phyloP scores from a whole-genome alignment of 306 rosid species.

The Sesbania bispinosa region DNA sequence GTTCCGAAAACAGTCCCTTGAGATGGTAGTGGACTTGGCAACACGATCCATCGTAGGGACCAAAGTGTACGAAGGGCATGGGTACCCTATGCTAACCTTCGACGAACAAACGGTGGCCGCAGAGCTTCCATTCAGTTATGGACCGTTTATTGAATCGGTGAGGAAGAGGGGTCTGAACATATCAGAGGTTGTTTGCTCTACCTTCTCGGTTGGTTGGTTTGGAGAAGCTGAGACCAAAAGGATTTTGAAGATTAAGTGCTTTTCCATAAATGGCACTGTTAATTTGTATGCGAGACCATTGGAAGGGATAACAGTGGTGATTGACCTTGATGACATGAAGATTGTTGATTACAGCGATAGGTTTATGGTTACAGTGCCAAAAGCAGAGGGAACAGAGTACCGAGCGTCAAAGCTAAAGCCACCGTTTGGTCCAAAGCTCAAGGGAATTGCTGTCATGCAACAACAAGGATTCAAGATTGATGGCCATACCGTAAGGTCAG shows the following conservation, averaged over 20 bases:
- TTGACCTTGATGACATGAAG: constrained; percentile 31
- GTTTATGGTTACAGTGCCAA: constrained; percentile 16
- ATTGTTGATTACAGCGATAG: constrained; percentile 18
- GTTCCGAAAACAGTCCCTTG: constrained; percentile 32
- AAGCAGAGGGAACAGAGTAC: constrained; percentile 34
- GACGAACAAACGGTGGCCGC: constrained; percentile 14
- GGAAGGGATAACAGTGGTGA: constrained; percentile 21
- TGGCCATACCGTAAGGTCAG: constrained; percentile 37
- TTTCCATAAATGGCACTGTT: not conserved
- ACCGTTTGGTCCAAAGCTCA: constrained; percentile 36
- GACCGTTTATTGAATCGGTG: constrained; percentile 23
- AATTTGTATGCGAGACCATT: constrained; percentile 30
- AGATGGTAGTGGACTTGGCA: constrained; percentile 38
- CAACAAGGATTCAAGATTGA: constrained; percentile 32
- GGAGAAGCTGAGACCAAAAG: constrained; percentile 22
- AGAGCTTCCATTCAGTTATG: not conserved
- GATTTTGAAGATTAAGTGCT: constrained; percentile 22
- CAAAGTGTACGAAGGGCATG: constrained; percentile 36
- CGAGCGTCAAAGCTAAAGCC: constrained; percentile 24
- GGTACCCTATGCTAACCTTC: constrained; percentile 30
- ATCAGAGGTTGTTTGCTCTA: constrained; percentile 1
- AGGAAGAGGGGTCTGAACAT: constrained; percentile 21
- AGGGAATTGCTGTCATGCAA: constrained; percentile 4
- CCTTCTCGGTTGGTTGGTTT: constrained; percentile 28
- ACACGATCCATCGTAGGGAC: constrained; percentile 22